Evolutionary conservation across 2,329 filamentous ascomycete genomes (phyloP).

Genomic region (Neofusicoccum kwambonambiense): DNA sequence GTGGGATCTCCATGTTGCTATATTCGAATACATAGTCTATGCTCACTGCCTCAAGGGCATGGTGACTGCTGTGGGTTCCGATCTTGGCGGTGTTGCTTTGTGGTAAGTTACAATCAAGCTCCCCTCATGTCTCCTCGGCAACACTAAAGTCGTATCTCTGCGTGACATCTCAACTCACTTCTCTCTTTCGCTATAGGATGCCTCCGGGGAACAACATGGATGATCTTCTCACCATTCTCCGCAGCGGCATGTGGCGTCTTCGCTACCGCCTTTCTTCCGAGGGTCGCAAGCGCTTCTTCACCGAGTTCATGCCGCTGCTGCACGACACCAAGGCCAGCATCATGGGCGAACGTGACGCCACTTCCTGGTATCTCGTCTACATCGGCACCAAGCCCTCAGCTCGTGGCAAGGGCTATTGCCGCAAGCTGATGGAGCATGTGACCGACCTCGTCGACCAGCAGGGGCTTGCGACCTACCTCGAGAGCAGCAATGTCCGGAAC

Average conservation of each 20-base stretch:
- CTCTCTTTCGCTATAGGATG: conserved; percentile 54
- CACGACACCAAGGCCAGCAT: conserved; percentile 69
- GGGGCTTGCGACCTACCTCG: conserved; percentile 70
- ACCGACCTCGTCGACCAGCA: conserved; percentile 65
- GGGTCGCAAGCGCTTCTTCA: conserved; percentile 71
- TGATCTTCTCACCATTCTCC: conserved; percentile 68
- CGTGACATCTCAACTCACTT: not conserved
- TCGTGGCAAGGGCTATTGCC: conserved; percentile 70
- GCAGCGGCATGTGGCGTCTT: conserved; percentile 75
- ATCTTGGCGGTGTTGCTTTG: conserved; percentile 75
- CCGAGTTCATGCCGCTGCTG: conserved; percentile 73
- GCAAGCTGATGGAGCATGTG: conserved; percentile 69
- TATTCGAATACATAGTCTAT: conserved; percentile 75
- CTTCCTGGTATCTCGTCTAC: conserved; percentile 81
- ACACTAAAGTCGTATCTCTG: too few relatives aligned
- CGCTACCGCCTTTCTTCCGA: conserved; percentile 71
- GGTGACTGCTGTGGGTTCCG: conserved; percentile 70
- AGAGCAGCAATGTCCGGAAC: conserved; percentile 70
- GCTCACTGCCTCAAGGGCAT: conserved; percentile 72
- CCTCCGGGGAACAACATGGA: conserved; percentile 73
- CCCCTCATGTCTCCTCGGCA: not conserved
- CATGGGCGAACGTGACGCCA: conserved; percentile 64
- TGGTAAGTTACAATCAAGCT: conserved; percentile 58
- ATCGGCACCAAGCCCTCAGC: conserved; percentile 71
- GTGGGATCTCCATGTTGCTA: conserved; percentile 74